Base-by-base conservation (phyloP, 2,329 filamentous ascomycete genomes). In the Cladophialophora carrionii region DNA sequence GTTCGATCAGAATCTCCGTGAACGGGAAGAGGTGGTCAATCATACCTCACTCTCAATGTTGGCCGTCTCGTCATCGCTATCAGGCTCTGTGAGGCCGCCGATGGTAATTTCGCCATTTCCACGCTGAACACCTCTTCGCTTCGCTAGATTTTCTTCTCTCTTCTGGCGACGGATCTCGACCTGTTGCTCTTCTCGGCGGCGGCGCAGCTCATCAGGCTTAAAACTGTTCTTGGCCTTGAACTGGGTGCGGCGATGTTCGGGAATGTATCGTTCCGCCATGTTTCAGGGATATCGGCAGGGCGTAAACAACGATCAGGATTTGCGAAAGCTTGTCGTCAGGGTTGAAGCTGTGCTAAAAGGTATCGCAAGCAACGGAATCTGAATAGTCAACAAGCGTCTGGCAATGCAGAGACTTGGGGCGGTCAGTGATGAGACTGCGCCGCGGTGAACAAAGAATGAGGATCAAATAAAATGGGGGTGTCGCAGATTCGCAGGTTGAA, bases 201-300 rank as follows among this genome's bases (percentile, higher is more conserved):
- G 93, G 78, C 95, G 92, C 72, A 99, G 89, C 84, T 99, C 95
- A 79, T 99, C 95, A 74, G 94, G 94, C 88, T 97, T 97, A 86
- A 99, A 98, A 76, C 92, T 92, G 82, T 91, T 94, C 87, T 97
- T 97, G 62, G 95, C 95, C 90, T 99, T 99, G 89, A 96, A 99
- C 84, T 96, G 93, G 72, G 92, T 97, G 78, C 95, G 93, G 80
- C 95, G 92, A 85, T 99, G 95, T 84, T 99, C 95, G 79, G 95
- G 95, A 77, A 99, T 99, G 84, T 97, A 99, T 76, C 95, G 91
- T 80, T 99, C 95, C 80, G 95, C 90, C 95, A 99, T 99, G 82
- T 74, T 88, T 74, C 26, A 73, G 54, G 72, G 73, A 71, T 65
- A 73, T 72, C 73, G 73, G 73, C 58, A 52, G 57, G 57, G 59